Conservation (phyloP, 1,139 yeast genomes). For the Suhomyces taliae region DNA sequence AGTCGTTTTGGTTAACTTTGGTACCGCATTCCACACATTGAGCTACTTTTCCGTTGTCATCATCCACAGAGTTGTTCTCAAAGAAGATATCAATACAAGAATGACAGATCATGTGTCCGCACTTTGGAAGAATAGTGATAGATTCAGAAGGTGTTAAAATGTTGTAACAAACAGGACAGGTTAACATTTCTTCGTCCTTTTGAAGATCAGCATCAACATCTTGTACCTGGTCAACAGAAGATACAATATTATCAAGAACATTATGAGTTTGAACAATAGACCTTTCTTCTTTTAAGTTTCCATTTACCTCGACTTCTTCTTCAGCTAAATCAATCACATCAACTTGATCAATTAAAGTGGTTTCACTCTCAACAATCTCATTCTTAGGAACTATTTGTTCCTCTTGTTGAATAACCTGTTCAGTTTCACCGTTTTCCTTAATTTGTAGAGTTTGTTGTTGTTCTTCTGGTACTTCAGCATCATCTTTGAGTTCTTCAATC, state of each 20-base stretch:
- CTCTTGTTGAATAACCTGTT: not conserved
- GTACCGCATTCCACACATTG: conserved; percentile 54
- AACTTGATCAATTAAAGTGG: not conserved
- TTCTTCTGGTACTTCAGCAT: not conserved
- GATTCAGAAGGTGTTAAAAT: conserved; percentile 46
- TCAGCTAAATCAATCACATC: not conserved
- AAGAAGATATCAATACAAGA: conserved; percentile 59
- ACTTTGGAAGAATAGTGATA: conserved; percentile 49
- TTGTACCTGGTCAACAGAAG: not conserved
- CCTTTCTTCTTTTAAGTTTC: not conserved
- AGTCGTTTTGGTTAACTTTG: conserved; percentile 37
- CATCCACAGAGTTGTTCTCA: conserved; percentile 39
- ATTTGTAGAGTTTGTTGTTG: too few relatives aligned
- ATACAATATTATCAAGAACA: not conserved
- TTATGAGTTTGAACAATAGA: not conserved
- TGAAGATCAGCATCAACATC: not conserved
- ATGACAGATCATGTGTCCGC: conserved; percentile 72
- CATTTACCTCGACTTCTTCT: not conserved
- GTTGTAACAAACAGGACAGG: conserved; percentile 73
- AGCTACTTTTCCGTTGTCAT: conserved; percentile 41
- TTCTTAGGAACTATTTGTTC: not conserved
- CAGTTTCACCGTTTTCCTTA: not conserved
- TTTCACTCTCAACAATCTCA: not conserved
- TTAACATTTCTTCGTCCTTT: conserved; percentile 25
- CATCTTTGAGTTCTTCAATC: not conserved